phyloP scores from a whole-genome alignment of 257 asterid species.

The Sherardia arvensis region DNA sequence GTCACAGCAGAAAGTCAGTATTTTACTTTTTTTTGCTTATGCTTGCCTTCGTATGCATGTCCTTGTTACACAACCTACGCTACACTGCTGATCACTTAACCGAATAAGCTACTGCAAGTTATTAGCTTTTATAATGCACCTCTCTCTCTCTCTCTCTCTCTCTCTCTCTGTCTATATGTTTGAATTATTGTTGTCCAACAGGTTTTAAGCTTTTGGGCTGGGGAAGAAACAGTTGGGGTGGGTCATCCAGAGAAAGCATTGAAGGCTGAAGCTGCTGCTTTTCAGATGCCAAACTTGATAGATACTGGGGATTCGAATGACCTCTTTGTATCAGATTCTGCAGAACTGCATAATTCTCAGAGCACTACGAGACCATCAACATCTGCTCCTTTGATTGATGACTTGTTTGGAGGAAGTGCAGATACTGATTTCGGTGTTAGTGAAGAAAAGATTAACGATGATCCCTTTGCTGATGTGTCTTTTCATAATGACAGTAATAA shows the following conservation, averaged over 20 bases:
- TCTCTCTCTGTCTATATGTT: neutral
- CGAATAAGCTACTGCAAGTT: neutral
- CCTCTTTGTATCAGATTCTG: constrained; percentile 36
- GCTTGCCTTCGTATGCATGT: neutral
- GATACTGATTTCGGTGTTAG: constrained; percentile 25
- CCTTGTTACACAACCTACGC: neutral
- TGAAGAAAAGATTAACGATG: constrained; percentile 51
- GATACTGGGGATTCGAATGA: constrained; percentile 68
- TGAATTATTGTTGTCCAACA: constrained; percentile 17
- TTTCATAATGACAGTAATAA: constrained; percentile 47
- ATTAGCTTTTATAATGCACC: neutral
- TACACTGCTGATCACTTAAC: neutral
- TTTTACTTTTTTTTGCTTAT: neutral
- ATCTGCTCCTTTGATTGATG: constrained; percentile 54
- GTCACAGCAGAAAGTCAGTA: neutral
- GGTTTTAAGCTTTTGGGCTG: constrained; percentile 70
- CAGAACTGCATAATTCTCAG: constrained; percentile 27
- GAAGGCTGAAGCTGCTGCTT: constrained; percentile 32
- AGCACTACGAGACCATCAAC: constrained; percentile 24
- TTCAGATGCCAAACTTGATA: constrained; percentile 71
- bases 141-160: neutral
- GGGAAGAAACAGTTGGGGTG: constrained; percentile 37
- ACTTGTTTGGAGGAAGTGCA: constrained; percentile 54
- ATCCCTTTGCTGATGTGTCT: constrained; percentile 94
- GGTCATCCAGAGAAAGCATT: constrained; percentile 29